A percentile compares a stretch with the other conserved stretches of the same genome.
Evolutionary conservation across 23 red algal genomes (phyloP).

Genomic region (Gracilaria domingensis): DNA sequence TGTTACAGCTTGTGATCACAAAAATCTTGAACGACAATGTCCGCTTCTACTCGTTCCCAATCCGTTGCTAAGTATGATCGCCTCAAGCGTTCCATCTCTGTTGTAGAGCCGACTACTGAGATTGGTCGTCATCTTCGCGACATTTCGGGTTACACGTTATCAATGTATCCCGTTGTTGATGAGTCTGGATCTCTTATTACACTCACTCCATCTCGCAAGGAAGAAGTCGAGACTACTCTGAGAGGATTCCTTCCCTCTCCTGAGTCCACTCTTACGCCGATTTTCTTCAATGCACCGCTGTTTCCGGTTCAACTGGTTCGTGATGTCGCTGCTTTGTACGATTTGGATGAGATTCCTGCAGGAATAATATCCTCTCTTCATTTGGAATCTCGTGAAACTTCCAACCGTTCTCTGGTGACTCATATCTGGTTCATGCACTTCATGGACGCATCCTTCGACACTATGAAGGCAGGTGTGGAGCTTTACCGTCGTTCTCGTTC

Average conservation of each 20-base stretch:
- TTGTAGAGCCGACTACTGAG: background rate
- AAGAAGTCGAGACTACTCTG: background rate
- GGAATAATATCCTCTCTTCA: background rate
- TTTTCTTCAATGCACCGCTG: conserved; percentile 24
- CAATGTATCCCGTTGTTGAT: conserved; percentile 3
- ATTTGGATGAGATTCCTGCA: background rate
- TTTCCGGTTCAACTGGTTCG: conserved; percentile 36
- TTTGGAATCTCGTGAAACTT: no score
- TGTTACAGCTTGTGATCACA: no score
- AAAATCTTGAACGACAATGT: background rate
- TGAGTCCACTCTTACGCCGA: background rate
- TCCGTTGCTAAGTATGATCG: background rate
- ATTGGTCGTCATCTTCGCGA: background rate
- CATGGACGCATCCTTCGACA: background rate
- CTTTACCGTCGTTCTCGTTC: conserved; percentile 7
- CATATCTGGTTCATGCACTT: conserved; percentile 14
- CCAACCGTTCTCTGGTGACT: conserved; percentile 15
- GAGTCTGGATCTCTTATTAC: background rate
- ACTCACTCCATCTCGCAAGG: background rate
- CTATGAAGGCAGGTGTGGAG: background rate
- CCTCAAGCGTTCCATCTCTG: background rate
- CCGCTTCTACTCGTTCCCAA: background rate
- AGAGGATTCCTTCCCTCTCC: background rate
- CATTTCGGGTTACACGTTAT: background rate
- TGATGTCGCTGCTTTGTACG: conserved; percentile 30